phyloP scores from a whole-genome alignment of 805 yeast genomes.

The Metschnikowia vanudenii region DNA sequence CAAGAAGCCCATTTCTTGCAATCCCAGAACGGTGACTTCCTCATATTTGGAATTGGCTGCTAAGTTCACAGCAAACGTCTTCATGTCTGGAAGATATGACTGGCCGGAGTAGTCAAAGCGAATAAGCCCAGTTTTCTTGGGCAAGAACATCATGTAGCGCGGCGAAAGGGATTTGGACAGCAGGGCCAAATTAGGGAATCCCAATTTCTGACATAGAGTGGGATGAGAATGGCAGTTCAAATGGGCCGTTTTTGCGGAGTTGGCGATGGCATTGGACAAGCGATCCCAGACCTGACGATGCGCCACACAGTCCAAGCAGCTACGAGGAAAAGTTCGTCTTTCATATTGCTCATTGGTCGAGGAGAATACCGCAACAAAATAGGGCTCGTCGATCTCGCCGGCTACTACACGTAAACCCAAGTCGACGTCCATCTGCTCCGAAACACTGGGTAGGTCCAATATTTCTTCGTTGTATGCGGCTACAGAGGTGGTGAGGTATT shows the following conservation, averaged over 20 bases:
- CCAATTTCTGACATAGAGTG: conserved; percentile 52
- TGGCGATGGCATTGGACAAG: conserved; percentile 47
- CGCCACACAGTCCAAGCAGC: conserved; percentile 50
- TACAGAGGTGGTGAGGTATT: conserved; percentile 55
- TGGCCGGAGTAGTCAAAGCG: conserved; percentile 44
- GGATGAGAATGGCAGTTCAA: conserved; percentile 56
- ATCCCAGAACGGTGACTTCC: conserved; percentile 26
- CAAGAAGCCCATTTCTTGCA: conserved; percentile 32
- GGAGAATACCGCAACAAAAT: conserved; percentile 68
- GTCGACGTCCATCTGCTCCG: conserved; percentile 38
- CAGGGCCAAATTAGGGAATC: conserved; percentile 34
- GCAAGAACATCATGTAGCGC: conserved; percentile 50
- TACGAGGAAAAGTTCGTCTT: conserved; percentile 34
- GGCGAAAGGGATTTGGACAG: conserved; percentile 30
- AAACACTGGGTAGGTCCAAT: conserved; percentile 40
- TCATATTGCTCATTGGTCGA: conserved; percentile 43
- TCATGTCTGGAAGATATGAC: conserved; percentile 29
- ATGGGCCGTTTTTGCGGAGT: conserved; percentile 48
- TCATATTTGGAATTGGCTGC: conserved; percentile 46
- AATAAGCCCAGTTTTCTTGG: conserved; percentile 46
- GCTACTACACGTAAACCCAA: conserved; percentile 48
- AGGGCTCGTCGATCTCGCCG: conserved; percentile 49
- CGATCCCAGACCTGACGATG: conserved; percentile 58
- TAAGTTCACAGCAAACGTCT: conserved; percentile 48
- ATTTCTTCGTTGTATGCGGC: conserved; percentile 43